Evolutionary conservation across 306 rosid genomes (phyloP), one percentile per base, ranked within the genome.

Genomic region (Acacia acuminata): DNA sequence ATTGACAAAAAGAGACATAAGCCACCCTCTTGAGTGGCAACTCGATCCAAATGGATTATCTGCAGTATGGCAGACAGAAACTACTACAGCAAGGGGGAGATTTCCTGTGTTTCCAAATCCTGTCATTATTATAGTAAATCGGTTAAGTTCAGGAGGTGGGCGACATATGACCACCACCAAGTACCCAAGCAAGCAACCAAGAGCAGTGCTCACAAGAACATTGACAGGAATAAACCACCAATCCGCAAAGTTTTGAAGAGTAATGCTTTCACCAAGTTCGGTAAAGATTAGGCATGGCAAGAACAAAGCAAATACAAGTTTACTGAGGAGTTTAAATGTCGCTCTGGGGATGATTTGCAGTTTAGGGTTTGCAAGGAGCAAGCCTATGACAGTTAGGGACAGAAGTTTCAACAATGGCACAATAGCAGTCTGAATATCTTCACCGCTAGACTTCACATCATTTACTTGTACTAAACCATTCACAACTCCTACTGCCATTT

Each of bases 161-260:
- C 89, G 91, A 25, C 98, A 94, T 74, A 91, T 82, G 64, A 87
- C 5, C 68, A 93, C 97, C 82, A 93, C 98, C 4, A 94, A 43
- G 73, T 51, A 83, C 44, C 97, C 98, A 0, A 94, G 95, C 0
- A 89, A 11, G 78, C 92, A 88, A 63, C 98, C 97, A 17, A 91
- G 77, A 34, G 83, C 85, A 0, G 98, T 93, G 77, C 97, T 91
- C 69, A 94, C 85, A 0, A 93, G 74, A 65, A 94, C 97, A 74
- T 91, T 94, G 44, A 90, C 82, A 3, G 98, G 98, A 56, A 94
- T 91, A 85, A 94, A 93, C 98, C 97, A 93, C 98, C 97, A 94
- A 34, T 79, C 84, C 61, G 45, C 45, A 5, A 94, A 80, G 81
- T 90, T 93, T 17, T 88, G 40, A 44, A 89, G 87, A 7, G 97